Percentiles rank a stretch among this genome's conserved stretches.
Evolutionary conservation across 164 flowering plant genomes (phyloP).

Genomic region (Piper longum): DNA sequence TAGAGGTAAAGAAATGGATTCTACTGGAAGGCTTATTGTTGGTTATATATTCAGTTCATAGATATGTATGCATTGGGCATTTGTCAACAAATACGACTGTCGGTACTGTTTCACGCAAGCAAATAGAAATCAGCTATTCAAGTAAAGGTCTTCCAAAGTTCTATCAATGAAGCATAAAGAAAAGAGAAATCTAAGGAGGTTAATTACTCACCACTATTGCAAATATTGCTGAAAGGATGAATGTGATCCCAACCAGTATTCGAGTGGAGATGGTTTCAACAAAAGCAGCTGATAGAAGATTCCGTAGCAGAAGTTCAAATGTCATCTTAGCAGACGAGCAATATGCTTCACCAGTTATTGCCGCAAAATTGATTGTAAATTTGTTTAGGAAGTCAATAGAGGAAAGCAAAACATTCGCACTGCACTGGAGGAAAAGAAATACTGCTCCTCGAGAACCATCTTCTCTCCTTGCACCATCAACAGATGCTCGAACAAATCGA

Average conservation of each 20-base stretch:
- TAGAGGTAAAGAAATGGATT: neutral
- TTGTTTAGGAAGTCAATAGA: conserved; percentile 51
- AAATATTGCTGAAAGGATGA: conserved; percentile 42
- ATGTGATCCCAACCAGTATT: conserved; percentile 34
- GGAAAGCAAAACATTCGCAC: conserved; percentile 29
- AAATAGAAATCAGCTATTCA: neutral
- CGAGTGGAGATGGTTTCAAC: conserved; percentile 56
- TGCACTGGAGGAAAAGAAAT: conserved; percentile 29
- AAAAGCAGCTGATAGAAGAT: conserved; percentile 54
- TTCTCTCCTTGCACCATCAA: conserved; percentile 39
- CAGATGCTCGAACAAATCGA: conserved; percentile 40
- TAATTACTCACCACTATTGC: conserved; percentile 34
- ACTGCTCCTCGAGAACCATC: conserved; percentile 25
- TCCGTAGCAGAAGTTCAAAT: conserved; percentile 46
- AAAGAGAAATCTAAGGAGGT: neutral
- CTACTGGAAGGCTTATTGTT: neutral
- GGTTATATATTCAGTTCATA: neutral
- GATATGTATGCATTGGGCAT: neutral
- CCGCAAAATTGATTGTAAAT: conserved; percentile 55
- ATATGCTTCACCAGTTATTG: conserved; percentile 48
- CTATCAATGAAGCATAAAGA: neutral
- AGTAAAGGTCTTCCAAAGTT: neutral
- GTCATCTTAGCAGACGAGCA: conserved; percentile 53
- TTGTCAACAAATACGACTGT: neutral
- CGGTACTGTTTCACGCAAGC: neutral